Base-by-base conservation (phyloP, 1,284 basidiomycete species). In the Ustilago loliicola region DNA sequence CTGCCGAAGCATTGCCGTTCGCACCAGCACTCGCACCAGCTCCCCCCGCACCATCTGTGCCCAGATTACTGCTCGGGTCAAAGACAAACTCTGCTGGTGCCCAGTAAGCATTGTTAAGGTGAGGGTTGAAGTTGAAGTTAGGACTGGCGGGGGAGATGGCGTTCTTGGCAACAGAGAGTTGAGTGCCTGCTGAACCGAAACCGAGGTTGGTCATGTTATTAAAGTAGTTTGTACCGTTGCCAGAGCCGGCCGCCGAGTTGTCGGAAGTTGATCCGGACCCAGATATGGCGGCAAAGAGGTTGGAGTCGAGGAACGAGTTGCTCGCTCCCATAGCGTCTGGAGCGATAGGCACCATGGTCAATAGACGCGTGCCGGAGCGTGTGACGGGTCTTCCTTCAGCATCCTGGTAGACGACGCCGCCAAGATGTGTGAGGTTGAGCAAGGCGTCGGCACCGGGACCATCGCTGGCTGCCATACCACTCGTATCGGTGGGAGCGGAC, bases 81-180 rank as follows among this genome's bases (percentile, higher is more conserved):
- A 61, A 60, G 8, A 66, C 67, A 21, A 71, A 60, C 47, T 74
- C 69, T 21, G 76, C 67, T 19, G 70, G 68, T 8, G 72, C 67
- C 72, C 72, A 79, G 38, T 71, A 67, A n/a, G 72, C 73, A 30
- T 79, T 79, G 67, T 82, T 80, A 38, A 80, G 70, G 36, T 77
- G 72, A 29, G 79, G 79, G 57, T 80, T 80, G 59, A 80, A 67
- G 72, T 80, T 80, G 61, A 74, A 78, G 61, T 62, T 77, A 2
- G 69, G 70, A 57, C 66, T 66, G 6, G 63, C 54, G 6, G 70
- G 70, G 1, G 60, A 48, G 58, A 77, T 63, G 32, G 66, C 57
- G 30, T 72, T 77, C 61, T 68, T 67, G 15, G 70, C 65, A 1
- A 77, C 75, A 2, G 62, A 66, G 1, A 77, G 61, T 21, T 72